Conservation (phyloP, 2,329 filamentous ascomycete species). For the Cladosporium sp. region DNA sequence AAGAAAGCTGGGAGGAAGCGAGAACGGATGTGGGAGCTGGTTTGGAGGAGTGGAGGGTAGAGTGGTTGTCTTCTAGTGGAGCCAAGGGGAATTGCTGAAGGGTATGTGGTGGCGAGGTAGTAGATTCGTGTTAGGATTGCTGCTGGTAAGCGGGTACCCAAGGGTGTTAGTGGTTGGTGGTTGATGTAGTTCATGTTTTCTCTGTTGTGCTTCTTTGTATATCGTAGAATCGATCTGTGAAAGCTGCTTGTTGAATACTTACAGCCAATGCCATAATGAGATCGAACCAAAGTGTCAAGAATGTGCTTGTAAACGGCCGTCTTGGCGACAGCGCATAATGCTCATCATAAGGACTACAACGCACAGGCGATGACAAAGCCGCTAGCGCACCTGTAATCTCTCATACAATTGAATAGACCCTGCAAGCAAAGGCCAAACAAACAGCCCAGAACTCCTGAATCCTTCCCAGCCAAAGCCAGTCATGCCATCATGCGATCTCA, state of each 20-base stretch:
- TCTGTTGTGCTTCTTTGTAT: background rate
- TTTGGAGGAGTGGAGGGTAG: background rate
- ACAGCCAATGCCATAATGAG: background rate
- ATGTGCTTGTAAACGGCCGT: background rate
- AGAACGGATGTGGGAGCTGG: background rate
- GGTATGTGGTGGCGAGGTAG: too few relatives aligned
- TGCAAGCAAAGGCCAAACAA: background rate
- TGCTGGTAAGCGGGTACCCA: background rate
- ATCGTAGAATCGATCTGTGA: background rate
- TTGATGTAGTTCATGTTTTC: background rate
- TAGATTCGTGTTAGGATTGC: background rate
- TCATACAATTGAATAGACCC: background rate
- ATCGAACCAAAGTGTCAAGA: background rate
- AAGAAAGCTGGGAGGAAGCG: background rate
- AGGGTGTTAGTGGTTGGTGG: background rate
- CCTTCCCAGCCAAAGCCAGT: constrained; percentile 5
- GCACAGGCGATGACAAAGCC: background rate
- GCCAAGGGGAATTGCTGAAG: too few relatives aligned
- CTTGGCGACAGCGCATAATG: background rate
- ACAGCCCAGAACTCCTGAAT: background rate
- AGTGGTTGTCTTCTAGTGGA: background rate
- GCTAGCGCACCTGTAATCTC: background rate
- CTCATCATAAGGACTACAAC: background rate
- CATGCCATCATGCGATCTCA: constrained; percentile 6
- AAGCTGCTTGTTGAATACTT: background rate